These are phyloP conservation scores for Aspergillus affinis DNA, from an alignment of 495 filamentous ascomycete genomes.

Conservation along the genomic window DNA sequence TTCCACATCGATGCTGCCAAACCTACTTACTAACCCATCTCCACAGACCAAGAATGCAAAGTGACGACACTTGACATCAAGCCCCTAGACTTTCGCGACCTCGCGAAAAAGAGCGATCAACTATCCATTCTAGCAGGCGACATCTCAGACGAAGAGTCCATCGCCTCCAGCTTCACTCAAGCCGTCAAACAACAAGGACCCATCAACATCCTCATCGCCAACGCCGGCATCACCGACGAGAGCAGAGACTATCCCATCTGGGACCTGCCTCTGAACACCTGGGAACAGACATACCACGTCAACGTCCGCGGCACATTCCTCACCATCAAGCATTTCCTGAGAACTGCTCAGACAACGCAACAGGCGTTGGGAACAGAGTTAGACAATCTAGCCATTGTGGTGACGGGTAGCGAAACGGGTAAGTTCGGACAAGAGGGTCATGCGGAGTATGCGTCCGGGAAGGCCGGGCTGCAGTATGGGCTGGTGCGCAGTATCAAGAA, in stretches of 20 bases:
- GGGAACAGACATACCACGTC: conserved; percentile 51
- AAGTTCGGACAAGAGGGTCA: conserved; percentile 53
- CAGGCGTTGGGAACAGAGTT: conserved; percentile 34
- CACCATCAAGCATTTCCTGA: conserved; percentile 58
- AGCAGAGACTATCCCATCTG: conserved; percentile 47
- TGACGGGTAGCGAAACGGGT: conserved; percentile 52
- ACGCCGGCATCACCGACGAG: conserved; percentile 51
- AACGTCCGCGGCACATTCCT: conserved; percentile 56
- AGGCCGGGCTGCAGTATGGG: conserved; percentile 55
- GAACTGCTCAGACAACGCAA: conserved; percentile 36
- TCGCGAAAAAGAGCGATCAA: conserved; percentile 26
- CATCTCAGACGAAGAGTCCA: conserved; percentile 47
- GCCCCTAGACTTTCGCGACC: conserved; percentile 22
- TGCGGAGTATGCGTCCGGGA: conserved; percentile 50
- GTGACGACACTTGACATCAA: conserved; percentile 52
- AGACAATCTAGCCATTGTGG: conserved; percentile 52
- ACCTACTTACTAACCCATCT: neutral
- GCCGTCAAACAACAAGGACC: conserved; percentile 51
- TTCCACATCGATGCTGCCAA: too few relatives aligned
- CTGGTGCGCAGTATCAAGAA: conserved; percentile 53
- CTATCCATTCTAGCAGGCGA: conserved; percentile 46
- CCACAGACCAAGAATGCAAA: conserved; percentile 52
- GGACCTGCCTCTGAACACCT: conserved; percentile 50
- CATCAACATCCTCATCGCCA: conserved; percentile 53
- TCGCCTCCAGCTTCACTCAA: conserved; percentile 38